phyloP scores from a whole-genome alignment of 148 eudicot species.

The Rhododendron williamsianum region DNA sequence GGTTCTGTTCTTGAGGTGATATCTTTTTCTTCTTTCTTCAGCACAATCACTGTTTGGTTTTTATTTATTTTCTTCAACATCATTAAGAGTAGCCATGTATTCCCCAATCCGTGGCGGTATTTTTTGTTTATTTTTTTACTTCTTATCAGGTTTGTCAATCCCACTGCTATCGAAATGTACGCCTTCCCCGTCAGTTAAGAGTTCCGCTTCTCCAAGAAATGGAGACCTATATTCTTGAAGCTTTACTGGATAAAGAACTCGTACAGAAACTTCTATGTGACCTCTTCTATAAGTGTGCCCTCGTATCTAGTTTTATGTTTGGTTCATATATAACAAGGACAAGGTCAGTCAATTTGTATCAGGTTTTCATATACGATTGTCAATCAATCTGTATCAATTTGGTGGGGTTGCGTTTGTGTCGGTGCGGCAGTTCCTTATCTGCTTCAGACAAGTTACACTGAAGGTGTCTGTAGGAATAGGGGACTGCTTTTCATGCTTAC shows the following conservation, averaged over 20 bases:
- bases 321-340: constrained; percentile 63
- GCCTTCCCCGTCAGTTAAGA: constrained; percentile 62
- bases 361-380: not conserved
- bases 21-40: not conserved
- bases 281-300: constrained; percentile 53
- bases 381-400: not conserved
- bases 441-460: not conserved
- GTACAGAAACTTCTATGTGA: constrained; percentile 54
- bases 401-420: constrained; percentile 3
- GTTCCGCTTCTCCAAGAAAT: constrained; percentile 67
- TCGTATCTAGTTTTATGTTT: constrained; percentile 62
- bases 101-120: not conserved
- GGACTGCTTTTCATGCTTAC: not conserved
- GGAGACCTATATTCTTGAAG: constrained; percentile 58
- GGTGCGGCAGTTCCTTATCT: not conserved
- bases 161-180: constrained; percentile 35
- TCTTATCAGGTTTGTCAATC: constrained; percentile 18
- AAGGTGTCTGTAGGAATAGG: not conserved
- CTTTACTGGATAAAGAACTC: constrained; percentile 34
- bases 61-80: not conserved
- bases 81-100: not conserved
- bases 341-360: constrained; percentile 42
- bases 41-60: not conserved
- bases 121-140: not conserved
- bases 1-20: constrained; percentile 36